A percentile compares a stretch with the other conserved stretches of the same genome.
Evolutionary conservation across 2,329 filamentous ascomycete genomes (phyloP).

Genomic region (Ophiocordyceps polyrhachis-furcata): DNA sequence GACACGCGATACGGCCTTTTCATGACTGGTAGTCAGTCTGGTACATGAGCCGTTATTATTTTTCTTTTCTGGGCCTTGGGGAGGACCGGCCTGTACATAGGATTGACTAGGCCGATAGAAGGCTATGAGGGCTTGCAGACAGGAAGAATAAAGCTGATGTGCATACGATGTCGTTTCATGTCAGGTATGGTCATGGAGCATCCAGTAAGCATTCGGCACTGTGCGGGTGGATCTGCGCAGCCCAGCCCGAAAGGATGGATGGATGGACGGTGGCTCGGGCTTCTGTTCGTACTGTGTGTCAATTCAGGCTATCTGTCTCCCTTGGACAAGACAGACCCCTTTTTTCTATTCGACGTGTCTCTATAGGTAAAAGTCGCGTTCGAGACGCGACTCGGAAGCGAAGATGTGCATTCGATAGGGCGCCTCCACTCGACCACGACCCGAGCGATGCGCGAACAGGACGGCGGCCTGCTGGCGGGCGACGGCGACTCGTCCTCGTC

Average conservation of each 20-base stretch:
- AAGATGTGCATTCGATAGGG: conserved; percentile 5
- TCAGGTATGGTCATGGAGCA: not conserved
- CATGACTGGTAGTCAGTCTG: not conserved
- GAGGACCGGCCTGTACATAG: not conserved
- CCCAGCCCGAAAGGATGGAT: too few relatives aligned
- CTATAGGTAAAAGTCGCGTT: not conserved
- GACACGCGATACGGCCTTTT: too few relatives aligned
- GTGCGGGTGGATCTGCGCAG: too few relatives aligned
- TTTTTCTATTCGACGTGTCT: too few relatives aligned
- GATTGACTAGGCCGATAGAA: not conserved
- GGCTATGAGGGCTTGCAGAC: not conserved
- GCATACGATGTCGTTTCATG: not conserved
- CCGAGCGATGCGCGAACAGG: conserved; percentile 14
- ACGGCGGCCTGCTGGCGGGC: conserved; percentile 13
- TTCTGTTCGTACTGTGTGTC: too few relatives aligned
- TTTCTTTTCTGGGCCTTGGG: not conserved
- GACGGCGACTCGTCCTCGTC: conserved; percentile 4
- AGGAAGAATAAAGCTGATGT: not conserved
- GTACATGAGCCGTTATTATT: not conserved
- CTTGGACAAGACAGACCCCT: too few relatives aligned
- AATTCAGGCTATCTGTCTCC: too few relatives aligned
- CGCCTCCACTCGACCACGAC: conserved; percentile 12
- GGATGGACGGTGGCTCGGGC: too few relatives aligned
- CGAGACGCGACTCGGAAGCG: not conserved
- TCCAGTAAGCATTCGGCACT: too few relatives aligned